phyloP scores from a whole-genome alignment of 306 rosid genomes.

The Astragalus glycyphyllos region DNA sequence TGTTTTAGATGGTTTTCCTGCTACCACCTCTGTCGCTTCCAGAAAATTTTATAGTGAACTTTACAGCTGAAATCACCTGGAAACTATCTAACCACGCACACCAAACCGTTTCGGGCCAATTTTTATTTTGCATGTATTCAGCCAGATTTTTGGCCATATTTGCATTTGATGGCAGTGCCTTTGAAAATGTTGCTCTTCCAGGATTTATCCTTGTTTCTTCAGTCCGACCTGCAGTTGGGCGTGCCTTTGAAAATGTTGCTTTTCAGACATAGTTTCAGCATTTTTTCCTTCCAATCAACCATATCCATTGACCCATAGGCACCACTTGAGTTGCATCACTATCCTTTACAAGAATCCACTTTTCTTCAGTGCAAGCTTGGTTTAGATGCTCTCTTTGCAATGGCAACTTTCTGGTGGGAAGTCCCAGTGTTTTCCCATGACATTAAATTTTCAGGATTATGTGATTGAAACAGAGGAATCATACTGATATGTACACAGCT shows the following conservation, averaged over 20 bases:
- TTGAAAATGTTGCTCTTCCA: background rate
- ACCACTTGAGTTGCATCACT: background rate
- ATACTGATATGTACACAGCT: background rate
- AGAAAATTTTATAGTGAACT: background rate
- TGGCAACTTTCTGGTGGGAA: background rate
- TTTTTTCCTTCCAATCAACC: background rate
- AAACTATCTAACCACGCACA: background rate
- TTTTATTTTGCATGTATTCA: background rate
- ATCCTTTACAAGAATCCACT: background rate
- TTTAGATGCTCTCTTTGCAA: background rate
- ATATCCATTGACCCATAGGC: background rate
- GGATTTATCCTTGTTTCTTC: background rate
- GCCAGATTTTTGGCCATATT: background rate
- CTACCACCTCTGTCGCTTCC: background rate
- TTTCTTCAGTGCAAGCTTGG: background rate
- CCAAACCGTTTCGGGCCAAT: background rate
- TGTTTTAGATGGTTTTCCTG: background rate
- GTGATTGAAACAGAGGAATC: constrained; percentile 7
- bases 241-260: background rate
- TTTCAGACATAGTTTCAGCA: background rate
- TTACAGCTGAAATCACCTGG: background rate
- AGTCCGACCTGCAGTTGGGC: background rate
- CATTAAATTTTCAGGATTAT: background rate
- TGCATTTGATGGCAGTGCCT: background rate
- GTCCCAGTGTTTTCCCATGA: background rate